Base-by-base conservation (phyloP, 2,329 filamentous ascomycete species). In the Penicillium sp. region DNA sequence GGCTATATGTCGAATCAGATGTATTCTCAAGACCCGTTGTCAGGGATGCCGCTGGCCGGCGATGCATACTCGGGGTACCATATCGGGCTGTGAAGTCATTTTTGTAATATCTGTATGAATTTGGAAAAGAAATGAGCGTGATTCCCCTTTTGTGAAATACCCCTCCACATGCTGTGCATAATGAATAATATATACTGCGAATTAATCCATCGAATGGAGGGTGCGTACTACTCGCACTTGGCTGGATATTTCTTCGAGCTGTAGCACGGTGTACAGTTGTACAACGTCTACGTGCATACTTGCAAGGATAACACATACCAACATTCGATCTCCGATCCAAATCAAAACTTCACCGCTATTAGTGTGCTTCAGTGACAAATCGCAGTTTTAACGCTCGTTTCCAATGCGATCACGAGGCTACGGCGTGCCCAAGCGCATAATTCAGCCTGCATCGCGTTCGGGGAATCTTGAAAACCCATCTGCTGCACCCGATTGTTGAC, bases 11-110 rank as follows among this genome's bases (percentile, higher is more conserved):
- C 51, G 10, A 52, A 39, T 31, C 61, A 53, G 4, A 40, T 50
- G 18, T 67, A 59, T 40, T 32, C 34, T 27, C 59, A 56, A 52
- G 55, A 34, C 52, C 45, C 52, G 45, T 54, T 50, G 44, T 60
- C 35, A 38, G 50, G 48, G 44, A 47, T 59, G 56, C 64, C 56
- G 61, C 60, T 58, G 63, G 63, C 46, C 57, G 61, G 60, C 50
- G 54, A 52, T 56, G 57, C 44, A 37, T 65, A 65, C 50, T 31
- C 55, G 32, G 56, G 50, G 21, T 64, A 65, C 38, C 56, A 57
- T 21, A n/a, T 55, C 21, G 54, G 57, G 34, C 3, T 32, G 40
- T 45, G 39, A 50, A 32, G 39, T 25, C 21, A 46, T 39, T 39
- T n/a, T 13, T 39, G 21, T 40, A 51, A 51, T 2, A 21, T 7